phyloP scores from a whole-genome alignment of 352 stramenopile species.

The Phytophthora pisi region DNA sequence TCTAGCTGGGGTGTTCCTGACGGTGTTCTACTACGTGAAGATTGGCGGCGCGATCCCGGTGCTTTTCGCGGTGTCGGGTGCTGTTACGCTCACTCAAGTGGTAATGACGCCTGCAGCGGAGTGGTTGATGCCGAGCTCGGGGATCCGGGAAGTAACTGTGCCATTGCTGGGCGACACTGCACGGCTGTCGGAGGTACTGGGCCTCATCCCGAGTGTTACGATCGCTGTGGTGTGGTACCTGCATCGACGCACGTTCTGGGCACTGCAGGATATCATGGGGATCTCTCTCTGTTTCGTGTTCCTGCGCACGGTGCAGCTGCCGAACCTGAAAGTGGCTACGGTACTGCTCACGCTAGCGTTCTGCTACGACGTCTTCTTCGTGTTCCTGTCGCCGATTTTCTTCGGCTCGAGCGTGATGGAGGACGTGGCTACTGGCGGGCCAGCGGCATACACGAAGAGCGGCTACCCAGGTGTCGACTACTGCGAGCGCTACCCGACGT shows the following conservation, averaged over 20 bases:
- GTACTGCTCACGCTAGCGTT: conserved; percentile 92
- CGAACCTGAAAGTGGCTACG: conserved; percentile 90
- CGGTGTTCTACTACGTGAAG: conserved; percentile 77
- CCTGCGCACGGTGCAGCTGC: conserved; percentile 89
- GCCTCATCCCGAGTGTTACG: conserved; percentile 36
- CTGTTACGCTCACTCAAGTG: conserved; percentile 60
- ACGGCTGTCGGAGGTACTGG: conserved; percentile 58
- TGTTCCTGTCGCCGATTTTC: conserved; percentile 93
- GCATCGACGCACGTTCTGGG: conserved; percentile 73
- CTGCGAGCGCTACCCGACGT: conserved; percentile 72
- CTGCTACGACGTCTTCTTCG: conserved; percentile 97
- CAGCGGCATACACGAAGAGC: conserved; percentile 66
- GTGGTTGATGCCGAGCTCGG: conserved; percentile 36
- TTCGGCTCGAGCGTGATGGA: conserved; percentile 94
- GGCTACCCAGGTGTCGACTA: conserved; percentile 79
- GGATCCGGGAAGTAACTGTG: conserved; percentile 42
- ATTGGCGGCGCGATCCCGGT: conserved; percentile 61
- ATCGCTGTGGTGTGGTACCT: conserved; percentile 71
- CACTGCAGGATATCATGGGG: conserved; percentile 93
- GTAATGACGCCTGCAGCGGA: conserved; percentile 50
- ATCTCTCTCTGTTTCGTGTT: conserved; percentile 94
- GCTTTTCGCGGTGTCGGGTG: conserved; percentile 67
- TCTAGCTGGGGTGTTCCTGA: conserved; percentile 63
- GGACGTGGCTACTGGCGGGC: conserved; percentile 91
- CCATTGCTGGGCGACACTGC: conserved; percentile 45